Evolutionary conservation across 495 filamentous ascomycete genomes (phyloP).

Genomic region (Penicillium egyptiacum): DNA sequence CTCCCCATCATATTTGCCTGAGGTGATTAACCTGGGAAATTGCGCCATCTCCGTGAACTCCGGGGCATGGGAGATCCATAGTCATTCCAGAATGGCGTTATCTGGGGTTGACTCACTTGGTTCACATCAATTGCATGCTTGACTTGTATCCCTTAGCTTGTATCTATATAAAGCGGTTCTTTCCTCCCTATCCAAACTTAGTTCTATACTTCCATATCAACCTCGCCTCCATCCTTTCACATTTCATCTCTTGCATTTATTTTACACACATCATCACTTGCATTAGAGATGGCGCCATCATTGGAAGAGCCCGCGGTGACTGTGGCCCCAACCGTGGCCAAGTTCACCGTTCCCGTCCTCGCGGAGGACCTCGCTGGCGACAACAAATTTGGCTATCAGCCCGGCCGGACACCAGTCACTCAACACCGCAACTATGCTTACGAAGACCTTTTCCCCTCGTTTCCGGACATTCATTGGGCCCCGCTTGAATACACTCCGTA

Average conservation of each 20-base stretch:
- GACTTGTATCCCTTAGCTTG: background rate
- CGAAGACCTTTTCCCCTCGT: slow-evolving; percentile 55
- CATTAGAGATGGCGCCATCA: slow-evolving; percentile 36
- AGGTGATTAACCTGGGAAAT: slow-evolving; percentile 32
- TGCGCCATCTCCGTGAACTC: slow-evolving; percentile 33
- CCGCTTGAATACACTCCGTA: slow-evolving; percentile 52
- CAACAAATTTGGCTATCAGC: slow-evolving; percentile 46
- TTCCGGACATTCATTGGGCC: slow-evolving; percentile 57
- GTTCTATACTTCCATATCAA: slow-evolving; percentile 13
- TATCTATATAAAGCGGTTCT: slow-evolving; percentile 15
- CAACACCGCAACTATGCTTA: slow-evolving; percentile 53
- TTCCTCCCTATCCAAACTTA: slow-evolving; percentile 8
- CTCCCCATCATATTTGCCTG: slow-evolving; percentile 2
- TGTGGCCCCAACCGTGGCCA: slow-evolving; percentile 9
- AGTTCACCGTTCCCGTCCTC: slow-evolving; percentile 18
- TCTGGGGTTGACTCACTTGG: slow-evolving; percentile 25
- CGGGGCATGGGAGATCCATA: slow-evolving; percentile 21
- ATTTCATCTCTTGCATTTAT: background rate
- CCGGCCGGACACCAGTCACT: slow-evolving; percentile 48
- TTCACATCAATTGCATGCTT: background rate
- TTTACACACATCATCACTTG: background rate
- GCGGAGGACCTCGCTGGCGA: slow-evolving; percentile 22
- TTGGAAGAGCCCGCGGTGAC: slow-evolving; percentile 28
- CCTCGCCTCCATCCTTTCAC: background rate
- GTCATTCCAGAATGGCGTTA: slow-evolving; percentile 9